phyloP scores from a whole-genome alignment of 352 stramenopile genomes.

The Stramenopiles sp. region DNA sequence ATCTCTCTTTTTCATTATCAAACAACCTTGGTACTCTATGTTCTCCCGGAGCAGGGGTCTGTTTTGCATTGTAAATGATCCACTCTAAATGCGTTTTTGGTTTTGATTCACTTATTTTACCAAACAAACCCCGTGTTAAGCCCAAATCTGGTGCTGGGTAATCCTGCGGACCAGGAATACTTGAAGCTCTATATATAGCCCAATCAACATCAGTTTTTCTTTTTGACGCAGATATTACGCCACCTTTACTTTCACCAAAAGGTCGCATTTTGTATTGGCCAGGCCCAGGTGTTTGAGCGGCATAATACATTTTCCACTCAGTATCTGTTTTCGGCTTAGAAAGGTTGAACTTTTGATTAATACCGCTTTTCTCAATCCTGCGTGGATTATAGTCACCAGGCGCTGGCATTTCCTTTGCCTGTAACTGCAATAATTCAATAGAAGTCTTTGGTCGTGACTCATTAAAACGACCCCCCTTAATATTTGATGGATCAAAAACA shows the following conservation, averaged over 20 bases:
- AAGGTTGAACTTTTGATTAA: no score
- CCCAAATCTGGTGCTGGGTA: no score
- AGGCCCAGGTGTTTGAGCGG: background rate
- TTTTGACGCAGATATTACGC: no score
- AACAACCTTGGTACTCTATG: background rate
- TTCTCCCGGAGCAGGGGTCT: background rate
- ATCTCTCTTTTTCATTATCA: no score
- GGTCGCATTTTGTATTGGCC: conserved; percentile 1
- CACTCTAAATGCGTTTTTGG: background rate
- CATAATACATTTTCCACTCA: background rate
- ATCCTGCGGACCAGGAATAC: background rate
- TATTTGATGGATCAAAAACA: no score
- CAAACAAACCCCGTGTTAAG: no score
- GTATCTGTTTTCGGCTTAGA: background rate
- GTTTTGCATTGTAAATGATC: background rate
- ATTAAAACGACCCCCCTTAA: background rate
- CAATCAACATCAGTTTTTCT: background rate
- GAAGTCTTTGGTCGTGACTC: background rate
- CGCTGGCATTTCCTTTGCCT: background rate
- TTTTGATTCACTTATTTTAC: background rate
- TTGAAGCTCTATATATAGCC: background rate
- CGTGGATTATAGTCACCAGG: background rate
- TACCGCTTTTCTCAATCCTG: no score
- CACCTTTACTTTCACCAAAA: no score
- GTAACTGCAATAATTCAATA: background rate